These are phyloP conservation scores for Aspergillus egyptiacus DNA, from an alignment of 495 filamentous ascomycete species.

Conservation along the genomic window DNA sequence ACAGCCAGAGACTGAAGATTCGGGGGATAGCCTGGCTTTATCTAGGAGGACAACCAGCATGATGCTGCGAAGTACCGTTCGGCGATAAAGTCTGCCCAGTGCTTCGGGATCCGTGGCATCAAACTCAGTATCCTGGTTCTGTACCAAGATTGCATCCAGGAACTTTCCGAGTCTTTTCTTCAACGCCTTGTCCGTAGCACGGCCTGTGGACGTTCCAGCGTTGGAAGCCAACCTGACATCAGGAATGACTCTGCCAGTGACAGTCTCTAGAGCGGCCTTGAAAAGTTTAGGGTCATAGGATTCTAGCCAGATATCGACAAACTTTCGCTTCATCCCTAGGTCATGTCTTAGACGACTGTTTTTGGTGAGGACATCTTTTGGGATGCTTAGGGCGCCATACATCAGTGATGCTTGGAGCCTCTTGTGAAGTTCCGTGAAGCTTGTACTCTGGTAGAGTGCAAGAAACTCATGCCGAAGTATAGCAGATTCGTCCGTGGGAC, in stretches of 20 bases:
- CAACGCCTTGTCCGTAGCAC: slow-evolving; percentile 21
- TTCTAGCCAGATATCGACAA: slow-evolving; percentile 52
- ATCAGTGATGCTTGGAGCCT: slow-evolving; percentile 58
- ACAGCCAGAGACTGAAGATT: slow-evolving; percentile 27
- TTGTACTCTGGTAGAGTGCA: slow-evolving; percentile 48
- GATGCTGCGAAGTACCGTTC: slow-evolving; percentile 53
- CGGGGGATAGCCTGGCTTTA: slow-evolving; percentile 29
- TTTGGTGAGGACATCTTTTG: slow-evolving; percentile 45
- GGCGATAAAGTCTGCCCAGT: slow-evolving; percentile 44
- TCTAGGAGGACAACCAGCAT: slow-evolving; percentile 59
- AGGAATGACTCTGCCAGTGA: slow-evolving; percentile 52
- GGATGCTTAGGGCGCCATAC: slow-evolving; percentile 54
- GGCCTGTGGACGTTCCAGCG: background rate
- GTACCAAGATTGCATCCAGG: slow-evolving; percentile 53
- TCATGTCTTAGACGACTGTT: slow-evolving; percentile 49
- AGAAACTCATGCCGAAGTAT: slow-evolving; percentile 43
- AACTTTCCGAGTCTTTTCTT: slow-evolving; percentile 45
- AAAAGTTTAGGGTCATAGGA: slow-evolving; percentile 50
- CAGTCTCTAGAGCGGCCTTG: slow-evolving; percentile 50
- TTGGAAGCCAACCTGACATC: slow-evolving; percentile 7
- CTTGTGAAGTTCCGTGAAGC: slow-evolving; percentile 49
- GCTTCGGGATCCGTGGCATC: slow-evolving; percentile 31
- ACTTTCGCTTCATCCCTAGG: slow-evolving; percentile 51
- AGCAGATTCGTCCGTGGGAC: slow-evolving; percentile 21
- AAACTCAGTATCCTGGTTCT: slow-evolving; percentile 57